Evolutionary conservation across 306 rosid genomes (phyloP).

Genomic region (Erythrophleum fordii): DNA sequence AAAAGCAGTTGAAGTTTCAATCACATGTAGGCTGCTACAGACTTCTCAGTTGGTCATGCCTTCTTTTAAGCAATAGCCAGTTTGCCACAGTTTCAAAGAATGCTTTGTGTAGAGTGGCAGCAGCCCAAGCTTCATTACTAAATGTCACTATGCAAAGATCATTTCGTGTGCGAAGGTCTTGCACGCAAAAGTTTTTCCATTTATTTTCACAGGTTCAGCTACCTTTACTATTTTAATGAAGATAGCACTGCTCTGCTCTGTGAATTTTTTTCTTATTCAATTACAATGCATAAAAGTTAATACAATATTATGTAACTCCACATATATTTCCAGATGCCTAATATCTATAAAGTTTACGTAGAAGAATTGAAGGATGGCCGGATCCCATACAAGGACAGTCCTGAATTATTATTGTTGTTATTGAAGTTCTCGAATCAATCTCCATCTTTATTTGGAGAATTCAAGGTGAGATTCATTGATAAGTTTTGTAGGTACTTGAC

Average conservation of each 20-base stretch:
- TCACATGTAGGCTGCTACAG: slow-evolving; percentile 75
- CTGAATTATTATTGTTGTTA: slow-evolving; percentile 69
- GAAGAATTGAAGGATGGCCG: slow-evolving; percentile 68
- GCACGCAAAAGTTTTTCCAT: slow-evolving; percentile 65
- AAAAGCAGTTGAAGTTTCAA: slow-evolving; percentile 71
- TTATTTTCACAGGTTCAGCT: slow-evolving; percentile 77
- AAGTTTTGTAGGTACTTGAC: not conserved
- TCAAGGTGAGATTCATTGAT: slow-evolving; percentile 60
- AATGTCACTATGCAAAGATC: slow-evolving; percentile 61
- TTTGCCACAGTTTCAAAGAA: slow-evolving; percentile 77
- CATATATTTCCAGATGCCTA: slow-evolving; percentile 60
- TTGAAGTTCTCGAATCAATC: slow-evolving; percentile 68
- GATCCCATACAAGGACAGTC: slow-evolving; percentile 76
- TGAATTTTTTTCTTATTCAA: not conserved
- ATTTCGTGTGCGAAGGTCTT: slow-evolving; percentile 65
- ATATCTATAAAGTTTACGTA: slow-evolving; percentile 65
- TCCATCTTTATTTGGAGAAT: slow-evolving; percentile 60
- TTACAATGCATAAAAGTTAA: not conserved
- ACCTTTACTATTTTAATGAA: slow-evolving; percentile 4
- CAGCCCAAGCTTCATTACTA: slow-evolving; percentile 72
- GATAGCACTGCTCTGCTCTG: not conserved
- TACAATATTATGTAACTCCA: slow-evolving; percentile 15
- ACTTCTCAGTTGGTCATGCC: slow-evolving; percentile 87
- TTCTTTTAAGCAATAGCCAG: slow-evolving; percentile 71
- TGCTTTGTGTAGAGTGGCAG: slow-evolving; percentile 81